A percentile compares a stretch with the other conserved stretches of the same genome.
Conservation (phyloP, 805 yeast species). For the Hanseniaspora mollemarum region DNA sequence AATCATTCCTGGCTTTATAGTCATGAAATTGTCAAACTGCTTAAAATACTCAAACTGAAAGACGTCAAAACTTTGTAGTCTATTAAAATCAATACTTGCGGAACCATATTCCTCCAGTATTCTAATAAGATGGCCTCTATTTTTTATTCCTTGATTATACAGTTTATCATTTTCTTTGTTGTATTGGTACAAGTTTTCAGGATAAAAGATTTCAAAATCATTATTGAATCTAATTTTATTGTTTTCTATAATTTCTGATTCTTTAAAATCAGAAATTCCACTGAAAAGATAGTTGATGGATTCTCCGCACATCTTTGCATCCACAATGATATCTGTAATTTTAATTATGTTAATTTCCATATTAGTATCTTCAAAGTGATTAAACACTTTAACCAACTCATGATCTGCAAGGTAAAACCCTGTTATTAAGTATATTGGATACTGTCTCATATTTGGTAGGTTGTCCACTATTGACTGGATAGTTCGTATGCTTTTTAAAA, state of each 20-base stretch:
- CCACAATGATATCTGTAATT: slow-evolving; percentile 6
- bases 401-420: slow-evolving; percentile 8
- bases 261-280: slow-evolving; percentile 3
- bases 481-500: neutral
- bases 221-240: neutral
- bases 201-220: slow-evolving; percentile 9
- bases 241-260: neutral
- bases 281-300: slow-evolving; percentile 3
- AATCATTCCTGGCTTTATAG: slow-evolving; percentile 9
- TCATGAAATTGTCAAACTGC: slow-evolving; percentile 10
- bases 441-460: neutral
- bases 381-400: neutral
- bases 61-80: slow-evolving; percentile 6
- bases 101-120: slow-evolving; percentile 13
- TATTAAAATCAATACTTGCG: slow-evolving; percentile 11
- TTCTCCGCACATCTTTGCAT: slow-evolving; percentile 4
- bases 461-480: slow-evolving; percentile 4
- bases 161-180: neutral
- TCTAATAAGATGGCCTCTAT: neutral
- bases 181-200: neutral
- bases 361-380: neutral
- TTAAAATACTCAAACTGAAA: slow-evolving; percentile 7
- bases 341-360: slow-evolving; percentile 5
- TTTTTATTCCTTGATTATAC: neutral
- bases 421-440: slow-evolving; percentile 9